Conservation (phyloP, 2,329 filamentous ascomycete genomes). For the Claviceps arundinis region DNA sequence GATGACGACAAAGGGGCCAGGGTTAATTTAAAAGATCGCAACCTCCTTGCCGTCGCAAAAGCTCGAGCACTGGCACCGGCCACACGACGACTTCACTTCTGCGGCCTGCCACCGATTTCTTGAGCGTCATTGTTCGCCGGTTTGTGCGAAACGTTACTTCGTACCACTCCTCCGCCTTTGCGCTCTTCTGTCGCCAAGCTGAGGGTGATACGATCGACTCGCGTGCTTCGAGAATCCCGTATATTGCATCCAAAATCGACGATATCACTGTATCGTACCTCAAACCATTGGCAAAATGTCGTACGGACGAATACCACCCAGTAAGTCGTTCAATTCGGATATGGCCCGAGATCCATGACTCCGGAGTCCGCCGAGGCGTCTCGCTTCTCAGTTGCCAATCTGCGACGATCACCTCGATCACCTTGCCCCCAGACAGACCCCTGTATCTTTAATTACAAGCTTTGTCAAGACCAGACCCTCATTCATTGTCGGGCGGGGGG, state of each 20-base stretch:
- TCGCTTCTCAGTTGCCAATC: not conserved
- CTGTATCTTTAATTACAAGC: not conserved
- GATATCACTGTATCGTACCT: not conserved
- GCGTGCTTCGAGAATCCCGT: not conserved
- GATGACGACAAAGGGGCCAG: not conserved
- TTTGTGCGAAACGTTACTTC: not conserved
- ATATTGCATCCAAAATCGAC: not conserved
- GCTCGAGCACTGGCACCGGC: not conserved
- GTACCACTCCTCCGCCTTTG: not conserved
- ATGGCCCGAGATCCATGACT: not conserved
- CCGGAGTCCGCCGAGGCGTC: not conserved
- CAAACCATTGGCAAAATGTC: constrained; percentile 1
- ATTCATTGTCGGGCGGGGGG: not conserved
- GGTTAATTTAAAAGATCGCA: not conserved
- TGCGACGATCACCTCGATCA: not conserved
- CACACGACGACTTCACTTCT: not conserved
- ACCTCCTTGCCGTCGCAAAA: not conserved
- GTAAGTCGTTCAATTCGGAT: not conserved
- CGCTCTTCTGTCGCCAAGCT: not conserved
- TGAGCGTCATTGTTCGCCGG: not conserved
- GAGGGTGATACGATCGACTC: not conserved
- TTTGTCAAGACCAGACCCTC: not conserved
- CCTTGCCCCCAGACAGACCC: not conserved
- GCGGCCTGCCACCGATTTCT: not conserved
- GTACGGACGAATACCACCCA: not conserved